Evolutionary conservation across 2,329 filamentous ascomycete species (phyloP).

Genomic region (Aspergillus persii): DNA sequence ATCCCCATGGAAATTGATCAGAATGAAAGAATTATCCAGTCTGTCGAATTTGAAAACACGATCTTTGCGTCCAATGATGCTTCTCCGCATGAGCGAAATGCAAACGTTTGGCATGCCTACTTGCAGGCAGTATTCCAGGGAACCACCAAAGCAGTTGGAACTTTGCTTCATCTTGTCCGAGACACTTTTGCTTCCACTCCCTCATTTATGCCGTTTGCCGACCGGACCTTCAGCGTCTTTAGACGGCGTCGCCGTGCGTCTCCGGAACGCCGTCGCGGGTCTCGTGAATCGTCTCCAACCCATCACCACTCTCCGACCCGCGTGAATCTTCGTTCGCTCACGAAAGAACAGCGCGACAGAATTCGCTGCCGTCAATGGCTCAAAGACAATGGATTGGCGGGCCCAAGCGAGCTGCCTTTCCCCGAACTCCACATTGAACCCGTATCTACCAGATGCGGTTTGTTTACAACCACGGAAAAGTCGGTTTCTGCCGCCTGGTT

Average conservation of each 20-base stretch:
- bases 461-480: no score
- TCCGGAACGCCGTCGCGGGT: not conserved
- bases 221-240: constrained; percentile 3
- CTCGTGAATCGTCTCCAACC: not conserved
- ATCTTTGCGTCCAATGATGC: not conserved
- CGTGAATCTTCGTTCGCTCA: constrained; percentile 12
- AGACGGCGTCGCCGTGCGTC: not conserved
- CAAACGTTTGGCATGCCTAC: not conserved
- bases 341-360: constrained; percentile 15
- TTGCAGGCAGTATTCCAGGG: not conserved
- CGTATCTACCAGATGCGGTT: no score
- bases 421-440: constrained; percentile 7
- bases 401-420: constrained; percentile 15
- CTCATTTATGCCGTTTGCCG: not conserved
- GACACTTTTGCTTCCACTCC: constrained; percentile 9
- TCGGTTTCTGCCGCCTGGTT: no score
- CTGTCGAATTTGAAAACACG: not conserved
- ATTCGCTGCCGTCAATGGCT: constrained; percentile 13
- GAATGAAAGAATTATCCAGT: not conserved
- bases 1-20: not conserved
- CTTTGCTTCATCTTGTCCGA: constrained; percentile 5
- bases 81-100: not conserved
- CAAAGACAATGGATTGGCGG: constrained; percentile 12
- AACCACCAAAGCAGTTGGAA: not conserved
- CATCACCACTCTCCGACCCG: constrained; percentile 12